These are phyloP conservation scores for Pseudonectria buxi DNA, from an alignment of 2,329 filamentous ascomycete genomes.

Conservation along the genomic window DNA sequence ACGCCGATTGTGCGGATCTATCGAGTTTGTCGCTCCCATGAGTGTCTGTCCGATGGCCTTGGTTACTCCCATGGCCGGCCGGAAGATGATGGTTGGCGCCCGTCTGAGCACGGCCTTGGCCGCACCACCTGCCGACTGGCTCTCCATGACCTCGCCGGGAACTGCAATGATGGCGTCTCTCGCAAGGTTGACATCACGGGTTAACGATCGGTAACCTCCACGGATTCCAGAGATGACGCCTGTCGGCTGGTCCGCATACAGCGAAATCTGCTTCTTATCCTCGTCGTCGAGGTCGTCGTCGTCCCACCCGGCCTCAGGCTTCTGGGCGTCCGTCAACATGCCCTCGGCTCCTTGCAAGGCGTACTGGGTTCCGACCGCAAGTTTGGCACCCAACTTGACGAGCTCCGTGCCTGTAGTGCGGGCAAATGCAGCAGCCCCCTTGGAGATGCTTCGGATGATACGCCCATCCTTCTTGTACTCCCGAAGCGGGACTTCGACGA, in stretches of 20 bases:
- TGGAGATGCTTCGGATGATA: constrained; percentile 83
- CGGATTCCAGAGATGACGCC: constrained; percentile 80
- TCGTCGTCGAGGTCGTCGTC: constrained; percentile 59
- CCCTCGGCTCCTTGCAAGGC: constrained; percentile 83
- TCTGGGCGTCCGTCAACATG: constrained; percentile 50
- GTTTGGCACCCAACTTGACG: constrained; percentile 88
- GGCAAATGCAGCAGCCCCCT: constrained; percentile 83
- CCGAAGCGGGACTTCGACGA: constrained; percentile 81
- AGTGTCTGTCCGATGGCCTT: constrained; percentile 85
- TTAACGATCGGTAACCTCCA: constrained; percentile 74
- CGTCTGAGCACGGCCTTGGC: constrained; percentile 71
- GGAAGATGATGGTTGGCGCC: constrained; percentile 87
- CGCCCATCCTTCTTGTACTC: constrained; percentile 94
- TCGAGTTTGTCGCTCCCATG: constrained; percentile 82
- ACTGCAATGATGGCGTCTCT: constrained; percentile 92
- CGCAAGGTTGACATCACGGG: constrained; percentile 79
- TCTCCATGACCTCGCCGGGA: constrained; percentile 84
- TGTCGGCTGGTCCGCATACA: constrained; percentile 91
- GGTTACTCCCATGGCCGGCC: constrained; percentile 83
- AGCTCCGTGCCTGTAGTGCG: constrained; percentile 90
- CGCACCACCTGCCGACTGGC: constrained; percentile 70
- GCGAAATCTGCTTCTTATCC: constrained; percentile 71
- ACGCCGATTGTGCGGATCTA: constrained; percentile 76
- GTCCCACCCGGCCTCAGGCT: constrained; percentile 41
- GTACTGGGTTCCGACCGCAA: constrained; percentile 93